Base-by-base conservation (phyloP, 176 grass and related monocot species). In the Aegilops tauschii region DNA sequence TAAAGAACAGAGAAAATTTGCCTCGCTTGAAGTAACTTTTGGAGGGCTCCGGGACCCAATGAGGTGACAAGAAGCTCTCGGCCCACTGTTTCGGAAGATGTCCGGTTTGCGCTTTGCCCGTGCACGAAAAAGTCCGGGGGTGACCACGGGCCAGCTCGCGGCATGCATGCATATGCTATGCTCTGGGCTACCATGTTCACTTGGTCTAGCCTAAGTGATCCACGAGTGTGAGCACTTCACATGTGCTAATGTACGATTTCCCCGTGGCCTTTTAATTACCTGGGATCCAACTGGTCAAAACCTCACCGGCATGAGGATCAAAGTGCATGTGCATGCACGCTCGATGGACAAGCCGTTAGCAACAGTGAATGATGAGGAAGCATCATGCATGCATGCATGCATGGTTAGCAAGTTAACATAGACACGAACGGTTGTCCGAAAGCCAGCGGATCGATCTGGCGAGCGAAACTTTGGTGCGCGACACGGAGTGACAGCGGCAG, bases 61-160 rank as follows among this genome's bases (percentile, higher is more conserved):
- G 27, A 54, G 70, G 76, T 31, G 79, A 54, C 50, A 72, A 40
- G n/a, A 56, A 78, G 17, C 23, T 17, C n/a, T 76, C 30, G 63
- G 5, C 32, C 40, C 20, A 79, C 56, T 58, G 73, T 58, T 82
- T 12, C 3, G 40, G 13, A 65, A 87, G 56, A 79, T 78, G 44
- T 82, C 31, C 31, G 36, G n/a, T 61, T 29, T 69, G 17, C 5
- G 84, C 37, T 40, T 72, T 76, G 61, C 63, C 5, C 1, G 5
- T 82, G 79, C 31, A 83, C 65, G 56, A 73, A 87, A 86, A 86
- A 73, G 62, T 85, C 45, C 14, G 4, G 12, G 2, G 50, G 79
- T 31, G 70, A 71, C 50, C 83, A 37, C 29, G 45, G 10, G 77
- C 61, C 82, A 89, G 47, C 35, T 76, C 77, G 69, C 35, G 69